Percentiles rank a stretch among this genome's conserved stretches.
These are phyloP conservation scores for Huntiella moniliformis DNA, from an alignment of 2,329 filamentous ascomycete species.

Conservation along the genomic window DNA sequence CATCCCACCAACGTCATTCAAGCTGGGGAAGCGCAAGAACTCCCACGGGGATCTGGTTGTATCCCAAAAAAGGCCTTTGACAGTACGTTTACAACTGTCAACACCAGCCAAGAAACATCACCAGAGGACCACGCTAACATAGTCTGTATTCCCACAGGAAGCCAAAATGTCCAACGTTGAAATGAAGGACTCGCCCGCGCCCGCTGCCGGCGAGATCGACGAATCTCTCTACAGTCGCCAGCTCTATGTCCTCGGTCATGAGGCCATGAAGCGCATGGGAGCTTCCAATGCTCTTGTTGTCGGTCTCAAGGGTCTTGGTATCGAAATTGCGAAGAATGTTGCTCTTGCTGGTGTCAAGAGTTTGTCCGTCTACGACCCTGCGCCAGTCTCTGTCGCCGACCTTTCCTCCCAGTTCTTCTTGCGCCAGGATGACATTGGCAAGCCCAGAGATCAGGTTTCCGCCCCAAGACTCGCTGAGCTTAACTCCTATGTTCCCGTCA, in stretches of 20 bases:
- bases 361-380: constrained; percentile 78
- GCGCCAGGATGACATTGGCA: constrained; percentile 69
- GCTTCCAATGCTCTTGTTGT: constrained; percentile 86
- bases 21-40: constrained; percentile 50
- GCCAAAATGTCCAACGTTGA: constrained; percentile 39
- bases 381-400: constrained; percentile 65
- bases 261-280: constrained; percentile 98
- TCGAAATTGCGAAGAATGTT: constrained; percentile 97
- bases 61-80: constrained; percentile 41
- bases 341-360: constrained; percentile 97
- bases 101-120: not conserved
- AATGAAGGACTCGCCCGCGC: constrained; percentile 25
- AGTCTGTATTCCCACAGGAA: constrained; percentile 20
- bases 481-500: constrained; percentile 88
- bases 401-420: constrained; percentile 97
- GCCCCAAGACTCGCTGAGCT: constrained; percentile 81
- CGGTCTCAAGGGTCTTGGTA: constrained; percentile 81
- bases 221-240: constrained; percentile 58
- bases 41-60: constrained; percentile 40
- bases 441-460: constrained; percentile 72
- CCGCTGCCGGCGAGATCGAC: constrained; percentile 43
- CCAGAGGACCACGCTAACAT: not conserved
- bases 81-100: constrained; percentile 26
- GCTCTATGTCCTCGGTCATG: constrained; percentile 52
- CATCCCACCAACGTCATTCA: constrained; percentile 17